Evolutionary conservation across 1,284 basidiomycete species (phyloP), one percentile per base, ranked within the genome.

Genomic region (Meripilus lineatus): DNA sequence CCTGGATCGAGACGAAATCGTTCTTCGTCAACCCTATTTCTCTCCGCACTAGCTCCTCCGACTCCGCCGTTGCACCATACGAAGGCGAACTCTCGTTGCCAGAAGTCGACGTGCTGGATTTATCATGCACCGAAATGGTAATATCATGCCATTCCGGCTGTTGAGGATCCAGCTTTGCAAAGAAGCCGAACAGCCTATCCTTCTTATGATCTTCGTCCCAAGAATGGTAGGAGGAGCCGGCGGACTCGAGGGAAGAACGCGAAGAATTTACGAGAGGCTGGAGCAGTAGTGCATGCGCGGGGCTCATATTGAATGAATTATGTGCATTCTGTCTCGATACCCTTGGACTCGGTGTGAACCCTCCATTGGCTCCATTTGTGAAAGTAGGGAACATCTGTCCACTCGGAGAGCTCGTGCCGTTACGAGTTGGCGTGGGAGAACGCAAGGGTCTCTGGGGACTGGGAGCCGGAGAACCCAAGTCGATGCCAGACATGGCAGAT

Each of bases 191-290:
- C 40, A 69, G 58, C 21, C 70, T 68, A 50, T 81, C 76, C 49
- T 74, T 73, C 51, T 68, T 69, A 49, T 79, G 63, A 46, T 64
- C 76, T 23, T 69, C 79, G 42, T 87, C 83, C 74, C 75, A 81
- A 3, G 87, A 87, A 58, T 89, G 87, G 61, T 86, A 90, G 61
- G 87, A 89, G 2, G 88, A 90, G 10, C 87, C 86, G 25, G 70
- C 74, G 11, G 85, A 89, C 48, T 81, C 84, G 20, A 90, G 64
- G 5, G 88, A 90, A 8, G 84, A 84, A 22, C 80, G 74, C 23
- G 88, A 89, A 10, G 84, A 84, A 51, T 81, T 88, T 18, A 72
- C 74, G 21, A 84, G 65, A 3, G 84, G 80, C 30, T 80, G 79
- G 44, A 89, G 74, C 14, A 81, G 67, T 37, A 83, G 68, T 1